Evolutionary conservation across 805 yeast species (phyloP), one percentile per base, ranked within the genome.

Genomic region (Candida fluviatilis): DNA sequence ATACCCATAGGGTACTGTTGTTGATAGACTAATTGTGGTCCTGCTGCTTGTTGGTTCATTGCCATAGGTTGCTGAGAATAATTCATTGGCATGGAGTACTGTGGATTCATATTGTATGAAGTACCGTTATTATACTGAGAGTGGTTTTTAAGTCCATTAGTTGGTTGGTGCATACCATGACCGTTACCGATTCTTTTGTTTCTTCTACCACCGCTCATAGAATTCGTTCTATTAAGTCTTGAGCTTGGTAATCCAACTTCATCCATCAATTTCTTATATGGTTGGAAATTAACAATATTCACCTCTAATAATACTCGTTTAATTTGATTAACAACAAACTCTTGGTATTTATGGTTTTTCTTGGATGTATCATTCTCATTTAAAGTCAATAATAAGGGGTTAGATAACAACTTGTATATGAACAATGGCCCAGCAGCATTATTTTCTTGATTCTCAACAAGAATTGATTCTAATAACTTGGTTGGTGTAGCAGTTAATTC

Each of bases 191-290:
- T 41, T 36, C 44, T 35, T 18, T 41, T 46, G 10, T 16, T 49
- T 44, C 55, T 59, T 38, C 58, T 54, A 28, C 63, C 54, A 36
- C 48, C 49, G 10, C 54, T 51, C 14, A 46, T 34, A 4, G 61
- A 51, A 3, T 49, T 18, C 8, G 59, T 46, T 34, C 68, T 48
- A 35, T 56, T 56, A 31, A 64, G 45, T 35, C 69, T 50, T 34
- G 57, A 56, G 39, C 56, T 58, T 7, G 69, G 57, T 28, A 90
- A 65, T 3, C 97, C 97, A 45, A 89, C 91, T 59, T 91, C 98
- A 49, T 91, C 98, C 74, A 90, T 76, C 40, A 93, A 68, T 47
- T 95, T 79, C 54, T 86, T 85, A 60, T 87, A 86, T 25, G 84
- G 85, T 55, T 85, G 95, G 36, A 62, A 67, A 19, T 73, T 65